Conservation (phyloP, 345 rosid genomes). For the Salix purpurea region DNA sequence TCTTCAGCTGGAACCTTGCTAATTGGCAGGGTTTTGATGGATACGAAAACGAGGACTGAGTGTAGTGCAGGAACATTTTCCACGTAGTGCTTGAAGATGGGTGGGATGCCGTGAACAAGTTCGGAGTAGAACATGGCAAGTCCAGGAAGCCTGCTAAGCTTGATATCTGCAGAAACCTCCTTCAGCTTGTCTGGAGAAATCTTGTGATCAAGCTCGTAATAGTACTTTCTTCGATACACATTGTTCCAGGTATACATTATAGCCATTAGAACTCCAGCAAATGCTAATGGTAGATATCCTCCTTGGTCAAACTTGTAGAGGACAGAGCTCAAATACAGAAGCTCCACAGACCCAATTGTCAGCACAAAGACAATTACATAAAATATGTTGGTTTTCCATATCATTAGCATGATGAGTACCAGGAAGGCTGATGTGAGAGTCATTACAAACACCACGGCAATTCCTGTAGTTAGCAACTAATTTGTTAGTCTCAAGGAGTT, state of each 20-base stretch:
- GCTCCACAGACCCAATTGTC: slow-evolving; percentile 29
- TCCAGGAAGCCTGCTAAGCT: slow-evolving; percentile 36
- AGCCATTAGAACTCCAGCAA: slow-evolving; percentile 32
- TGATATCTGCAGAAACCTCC: slow-evolving; percentile 10
- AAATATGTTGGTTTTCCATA: slow-evolving; percentile 47
- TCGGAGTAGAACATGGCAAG: slow-evolving; percentile 49
- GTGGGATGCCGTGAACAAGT: slow-evolving; percentile 45
- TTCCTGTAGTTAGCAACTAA: slow-evolving; percentile 24
- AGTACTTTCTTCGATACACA: slow-evolving; percentile 37
- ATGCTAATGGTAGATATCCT: slow-evolving; percentile 50
- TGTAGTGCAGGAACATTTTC: slow-evolving; percentile 43
- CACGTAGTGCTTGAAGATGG: slow-evolving; percentile 46
- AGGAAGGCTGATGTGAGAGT: slow-evolving; percentile 40
- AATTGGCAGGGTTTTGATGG: slow-evolving; percentile 43
- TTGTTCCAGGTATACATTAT: slow-evolving; percentile 49
- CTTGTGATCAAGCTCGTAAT: slow-evolving; percentile 48
- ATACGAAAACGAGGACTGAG: slow-evolving; percentile 40
- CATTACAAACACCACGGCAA: slow-evolving; percentile 56
- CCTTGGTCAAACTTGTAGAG: slow-evolving; percentile 49
- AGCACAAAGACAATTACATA: slow-evolving; percentile 26
- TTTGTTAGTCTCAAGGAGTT: too few species aligned
- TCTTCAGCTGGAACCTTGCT: slow-evolving; percentile 39
- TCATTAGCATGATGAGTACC: slow-evolving; percentile 47
- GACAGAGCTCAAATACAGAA: slow-evolving; percentile 45
- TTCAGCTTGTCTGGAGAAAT: slow-evolving; percentile 30